phyloP scores from a whole-genome alignment of 768 basidiomycete genomes.

The Sarcomyxa edulis region DNA sequence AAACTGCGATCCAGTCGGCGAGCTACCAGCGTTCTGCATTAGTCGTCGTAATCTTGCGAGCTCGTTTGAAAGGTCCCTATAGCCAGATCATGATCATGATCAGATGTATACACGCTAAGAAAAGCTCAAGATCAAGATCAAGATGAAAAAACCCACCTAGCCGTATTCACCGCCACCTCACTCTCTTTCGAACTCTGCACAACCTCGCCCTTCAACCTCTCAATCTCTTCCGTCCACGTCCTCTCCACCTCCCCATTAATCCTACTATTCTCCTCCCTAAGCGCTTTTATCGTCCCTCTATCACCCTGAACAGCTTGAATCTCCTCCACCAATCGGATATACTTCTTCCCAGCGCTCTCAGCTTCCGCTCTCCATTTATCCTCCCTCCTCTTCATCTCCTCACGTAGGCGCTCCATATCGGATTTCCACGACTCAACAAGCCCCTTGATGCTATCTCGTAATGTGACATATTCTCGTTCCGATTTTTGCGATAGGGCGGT shows the following conservation, averaged over 20 bases:
- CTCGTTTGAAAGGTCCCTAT: constrained; percentile 56
- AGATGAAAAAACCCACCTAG: constrained; percentile 42
- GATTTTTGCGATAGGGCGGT: constrained; percentile 74
- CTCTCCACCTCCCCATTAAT: constrained; percentile 55
- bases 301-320: constrained; percentile 45
- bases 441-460: constrained; percentile 71
- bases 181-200: constrained; percentile 49
- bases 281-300: constrained; percentile 40
- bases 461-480: constrained; percentile 76
- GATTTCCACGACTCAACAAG: constrained; percentile 70
- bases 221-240: constrained; percentile 54
- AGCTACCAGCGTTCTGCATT: constrained; percentile 39
- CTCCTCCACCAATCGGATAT: constrained; percentile 58
- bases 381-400: constrained; percentile 74
- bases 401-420: constrained; percentile 65
- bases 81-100: constrained; percentile 2
- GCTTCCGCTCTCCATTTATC: constrained; percentile 63
- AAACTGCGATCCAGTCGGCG: constrained; percentile 2
- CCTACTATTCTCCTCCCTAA: constrained; percentile 45
- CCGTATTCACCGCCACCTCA: constrained; percentile 53
- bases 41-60: constrained; percentile 66
- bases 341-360: constrained; percentile 66
- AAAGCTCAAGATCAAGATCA: constrained; percentile 2
- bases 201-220: constrained; percentile 44
- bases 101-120: constrained; percentile 7